Base-by-base conservation (phyloP, 108 stramenopile species). In the Parietichytrium sp. region DNA sequence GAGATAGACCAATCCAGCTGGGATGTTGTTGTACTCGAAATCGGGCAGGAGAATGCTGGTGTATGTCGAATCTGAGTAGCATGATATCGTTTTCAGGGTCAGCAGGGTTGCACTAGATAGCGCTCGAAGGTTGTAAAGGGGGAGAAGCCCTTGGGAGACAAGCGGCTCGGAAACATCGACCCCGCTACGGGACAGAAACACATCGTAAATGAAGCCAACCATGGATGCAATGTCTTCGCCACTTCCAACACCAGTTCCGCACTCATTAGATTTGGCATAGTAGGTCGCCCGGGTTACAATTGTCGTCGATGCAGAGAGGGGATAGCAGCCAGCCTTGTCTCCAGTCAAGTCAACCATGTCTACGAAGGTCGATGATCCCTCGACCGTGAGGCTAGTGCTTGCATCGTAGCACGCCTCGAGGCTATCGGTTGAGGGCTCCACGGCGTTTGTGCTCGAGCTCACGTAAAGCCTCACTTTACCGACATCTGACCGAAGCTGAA, bases 111-210 rank as follows among this genome's bases (percentile, higher is more conserved):
- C 45, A 23, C 29, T 7, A 25, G 61, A 72, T 16, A 36, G 13
- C 10, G 33, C 6, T 33, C 13, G n/a, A 25, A 72, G 61, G 10
- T 33, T 72, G 13, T 33, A 72, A 12, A 72, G 16, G 20, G 61
- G 61, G 8, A 45, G 20, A 23, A 72, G 42, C 13, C 61, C 61
- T 25, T 72, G 61, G 13, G 61, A 45, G 6, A 36, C 38, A 0
- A 72, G 61, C 23, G 61, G 61, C 2, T 72, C 61, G 38, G 36
- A 33, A 7, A 72, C 61, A 27, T 72, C 61, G 7, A 23, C 61
- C 38, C 61, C 61, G 15, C 6, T 10, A 33, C 20, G 4, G 38
- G 2, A 12, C 8, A 72, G 3, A 13, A 72, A 33, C 10, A 45
- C 45, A 2, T 72, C 25, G 33, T 45, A 25, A 27, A 72, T 33